Conservation (phyloP, 1,139 yeast genomes). For the Geotrichum fermentans region DNA sequence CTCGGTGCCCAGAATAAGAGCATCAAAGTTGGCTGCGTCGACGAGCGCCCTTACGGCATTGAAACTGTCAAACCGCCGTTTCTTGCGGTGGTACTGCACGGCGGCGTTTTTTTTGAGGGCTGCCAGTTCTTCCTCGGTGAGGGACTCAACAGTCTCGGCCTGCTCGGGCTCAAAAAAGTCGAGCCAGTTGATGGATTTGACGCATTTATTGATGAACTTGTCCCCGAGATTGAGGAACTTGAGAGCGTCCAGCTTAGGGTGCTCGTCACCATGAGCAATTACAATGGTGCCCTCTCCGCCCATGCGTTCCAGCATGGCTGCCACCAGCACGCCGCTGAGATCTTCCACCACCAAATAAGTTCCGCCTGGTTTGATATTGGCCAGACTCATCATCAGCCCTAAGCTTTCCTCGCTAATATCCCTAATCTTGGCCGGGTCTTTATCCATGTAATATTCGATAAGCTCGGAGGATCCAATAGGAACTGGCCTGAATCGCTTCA, state of each 20-base stretch:
- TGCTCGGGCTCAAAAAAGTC: slow-evolving; percentile 78
- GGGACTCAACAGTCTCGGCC: slow-evolving; percentile 47
- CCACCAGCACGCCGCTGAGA: slow-evolving; percentile 78
- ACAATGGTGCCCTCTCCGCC: slow-evolving; percentile 73
- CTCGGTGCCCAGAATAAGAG: slow-evolving; percentile 66
- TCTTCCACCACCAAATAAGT: slow-evolving; percentile 84
- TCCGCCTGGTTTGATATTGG: slow-evolving; percentile 85
- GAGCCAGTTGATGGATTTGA: slow-evolving; percentile 69
- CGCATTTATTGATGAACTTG: slow-evolving; percentile 48
- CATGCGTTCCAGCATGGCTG: slow-evolving; percentile 87
- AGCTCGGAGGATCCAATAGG: slow-evolving; percentile 73
- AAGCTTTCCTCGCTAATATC: slow-evolving; percentile 81
- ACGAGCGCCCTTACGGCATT: slow-evolving; percentile 47
- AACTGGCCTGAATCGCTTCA: slow-evolving; percentile 78
- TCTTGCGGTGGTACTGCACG: slow-evolving; percentile 63
- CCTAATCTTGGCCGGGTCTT: slow-evolving; percentile 62
- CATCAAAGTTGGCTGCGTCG: slow-evolving; percentile 64
- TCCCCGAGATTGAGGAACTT: slow-evolving; percentile 56
- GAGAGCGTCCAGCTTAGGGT: slow-evolving; percentile 71
- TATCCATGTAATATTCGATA: slow-evolving; percentile 66
- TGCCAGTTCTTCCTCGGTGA: slow-evolving; percentile 45
- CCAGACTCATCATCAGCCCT: slow-evolving; percentile 69
- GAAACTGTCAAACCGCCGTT: slow-evolving; percentile 50
- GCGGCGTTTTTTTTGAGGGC: slow-evolving; percentile 56
- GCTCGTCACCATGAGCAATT: slow-evolving; percentile 86